These are phyloP conservation scores for Otatea glauca DNA, from an alignment of 176 grass and related monocot genomes.

Conservation along the genomic window DNA sequence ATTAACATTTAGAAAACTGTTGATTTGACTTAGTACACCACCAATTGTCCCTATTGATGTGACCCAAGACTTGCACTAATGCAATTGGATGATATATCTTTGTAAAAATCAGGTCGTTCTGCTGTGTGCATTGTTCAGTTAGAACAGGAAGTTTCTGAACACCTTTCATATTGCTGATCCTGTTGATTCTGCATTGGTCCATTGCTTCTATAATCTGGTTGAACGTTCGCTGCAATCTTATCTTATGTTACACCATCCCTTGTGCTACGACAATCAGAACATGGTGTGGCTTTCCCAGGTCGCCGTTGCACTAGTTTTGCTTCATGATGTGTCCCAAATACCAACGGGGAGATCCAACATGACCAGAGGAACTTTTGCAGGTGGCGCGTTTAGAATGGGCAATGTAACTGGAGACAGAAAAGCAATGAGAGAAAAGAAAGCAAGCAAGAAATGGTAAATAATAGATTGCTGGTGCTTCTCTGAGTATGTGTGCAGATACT, in stretches of 20 bases:
- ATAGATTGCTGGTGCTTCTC: conserved; percentile 4
- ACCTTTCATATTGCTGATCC: not conserved
- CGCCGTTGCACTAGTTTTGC: not conserved
- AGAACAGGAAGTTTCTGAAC: not conserved
- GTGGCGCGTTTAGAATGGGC: not conserved
- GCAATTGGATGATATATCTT: not conserved
- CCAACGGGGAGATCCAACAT: not conserved
- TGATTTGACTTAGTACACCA: not conserved
- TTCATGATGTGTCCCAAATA: not conserved
- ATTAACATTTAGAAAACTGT: conserved; percentile 12
- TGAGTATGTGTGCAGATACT: not conserved
- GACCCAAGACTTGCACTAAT: not conserved
- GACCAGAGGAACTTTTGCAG: not conserved
- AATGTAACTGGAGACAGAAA: not conserved
- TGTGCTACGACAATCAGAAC: not conserved
- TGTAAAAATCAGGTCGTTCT: not conserved
- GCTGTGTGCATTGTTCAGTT: not conserved
- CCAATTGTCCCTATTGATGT: not conserved
- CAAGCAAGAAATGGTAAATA: not conserved
- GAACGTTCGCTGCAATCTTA: not conserved
- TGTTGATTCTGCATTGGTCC: not conserved
- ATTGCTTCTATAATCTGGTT: not conserved
- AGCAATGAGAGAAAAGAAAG: not conserved
- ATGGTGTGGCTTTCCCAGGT: not conserved
- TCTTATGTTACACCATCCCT: not conserved